phyloP scores from a whole-genome alignment of 2,329 filamentous ascomycete genomes.

The Apiospora rasikravindrae region DNA sequence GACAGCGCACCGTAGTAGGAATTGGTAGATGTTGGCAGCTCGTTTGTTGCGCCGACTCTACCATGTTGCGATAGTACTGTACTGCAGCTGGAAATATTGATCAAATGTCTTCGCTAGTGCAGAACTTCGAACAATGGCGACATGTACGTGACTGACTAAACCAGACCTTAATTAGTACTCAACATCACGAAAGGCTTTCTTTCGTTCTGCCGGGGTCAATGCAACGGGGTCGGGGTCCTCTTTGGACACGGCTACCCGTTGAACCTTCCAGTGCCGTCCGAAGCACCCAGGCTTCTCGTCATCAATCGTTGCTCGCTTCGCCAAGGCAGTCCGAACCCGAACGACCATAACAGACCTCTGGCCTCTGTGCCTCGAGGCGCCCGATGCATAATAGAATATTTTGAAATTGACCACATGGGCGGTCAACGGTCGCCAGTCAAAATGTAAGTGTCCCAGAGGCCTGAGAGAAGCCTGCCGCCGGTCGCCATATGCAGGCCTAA shows the following conservation, averaged over 20 bases:
- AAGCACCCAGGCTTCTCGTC: not conserved
- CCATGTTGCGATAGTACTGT: not conserved
- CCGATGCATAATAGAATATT: not conserved
- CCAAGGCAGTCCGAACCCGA: constrained; percentile 13
- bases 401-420: not conserved
- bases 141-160: constrained; percentile 7
- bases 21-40: not conserved
- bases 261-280: constrained; percentile 3
- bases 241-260: constrained; percentile 16
- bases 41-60: not conserved
- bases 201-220: constrained; percentile 7
- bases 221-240: not conserved
- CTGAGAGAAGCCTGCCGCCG: not conserved
- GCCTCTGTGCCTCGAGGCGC: constrained; percentile 1
- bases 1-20: not conserved
- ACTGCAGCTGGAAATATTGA: not conserved
- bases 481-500: constrained; percentile 19
- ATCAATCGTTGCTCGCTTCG: not conserved
- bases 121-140: not conserved
- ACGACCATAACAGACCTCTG: not conserved
- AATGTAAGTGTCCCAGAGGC: not conserved
- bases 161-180: constrained; percentile 7
- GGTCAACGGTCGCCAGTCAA: constrained; percentile 14
- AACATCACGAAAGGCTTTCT: constrained; percentile 13
- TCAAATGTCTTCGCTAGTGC: not conserved